Conservation (phyloP, 805 yeast species). For the Suhomyces kilbournensis region DNA sequence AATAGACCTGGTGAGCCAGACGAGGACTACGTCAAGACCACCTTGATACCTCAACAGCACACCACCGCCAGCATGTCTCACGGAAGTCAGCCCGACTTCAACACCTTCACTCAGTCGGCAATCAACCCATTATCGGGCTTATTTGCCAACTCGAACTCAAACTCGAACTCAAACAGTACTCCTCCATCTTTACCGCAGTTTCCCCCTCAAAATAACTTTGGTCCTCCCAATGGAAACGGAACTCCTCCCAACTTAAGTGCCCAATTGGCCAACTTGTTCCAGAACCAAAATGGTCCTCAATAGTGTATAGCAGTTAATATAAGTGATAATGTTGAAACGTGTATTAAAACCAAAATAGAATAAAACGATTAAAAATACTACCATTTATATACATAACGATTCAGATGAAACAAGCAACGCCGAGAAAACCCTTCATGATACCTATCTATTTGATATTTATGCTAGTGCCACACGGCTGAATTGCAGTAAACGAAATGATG, state of each 20-base stretch:
- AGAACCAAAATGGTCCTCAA: constrained; percentile 23
- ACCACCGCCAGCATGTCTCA: constrained; percentile 23
- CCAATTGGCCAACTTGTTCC: constrained; percentile 39
- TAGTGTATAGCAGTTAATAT: constrained; percentile 1
- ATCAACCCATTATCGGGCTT: constrained; percentile 50
- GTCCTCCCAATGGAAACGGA: constrained; percentile 3
- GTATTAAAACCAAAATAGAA: not conserved
- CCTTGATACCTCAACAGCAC: constrained; percentile 23
- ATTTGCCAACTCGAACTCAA: constrained; percentile 26
- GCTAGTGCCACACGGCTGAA: not conserved
- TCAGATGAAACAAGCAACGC: too few species aligned
- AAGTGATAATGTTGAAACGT: not conserved
- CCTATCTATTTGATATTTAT: too few species aligned
- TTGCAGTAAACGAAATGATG: too few species aligned
- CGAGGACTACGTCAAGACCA: constrained; percentile 37
- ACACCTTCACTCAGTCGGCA: constrained; percentile 29
- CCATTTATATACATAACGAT: too few species aligned
- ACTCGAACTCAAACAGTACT: constrained; percentile 10
- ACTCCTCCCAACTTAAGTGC: constrained; percentile 31
- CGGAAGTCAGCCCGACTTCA: constrained; percentile 38
- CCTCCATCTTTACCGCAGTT: constrained; percentile 9
- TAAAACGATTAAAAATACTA: too few species aligned
- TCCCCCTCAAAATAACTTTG: constrained; percentile 10
- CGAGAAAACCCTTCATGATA: too few species aligned
- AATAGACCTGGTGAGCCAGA: constrained; percentile 61